Evolutionary conservation across 306 rosid genomes (phyloP), one percentile per base, ranked within the genome.

Genomic region (Spatholobus suberectus): DNA sequence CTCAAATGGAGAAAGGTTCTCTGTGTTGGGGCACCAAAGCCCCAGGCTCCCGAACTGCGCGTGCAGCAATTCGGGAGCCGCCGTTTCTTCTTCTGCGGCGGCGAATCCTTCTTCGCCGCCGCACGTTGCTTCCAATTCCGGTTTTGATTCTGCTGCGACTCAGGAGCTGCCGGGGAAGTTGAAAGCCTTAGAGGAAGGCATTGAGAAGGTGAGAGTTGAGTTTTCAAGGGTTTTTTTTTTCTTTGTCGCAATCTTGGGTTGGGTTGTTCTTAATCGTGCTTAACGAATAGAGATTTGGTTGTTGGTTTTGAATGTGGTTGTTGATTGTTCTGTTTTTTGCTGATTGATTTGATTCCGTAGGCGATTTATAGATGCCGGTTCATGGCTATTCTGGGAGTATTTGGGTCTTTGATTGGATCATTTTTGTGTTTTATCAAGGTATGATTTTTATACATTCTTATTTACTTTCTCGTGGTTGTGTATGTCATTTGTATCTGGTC

Each of bases 371-470:
- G 98, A 71, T 91, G 91, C 78, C 90, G 98, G 12, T 96, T 96
- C 78, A 20, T 93, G 86, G 70, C 98, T 3, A 59, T 91, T 84
- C 80, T 96, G 47, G 99, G 98, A 75, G 99, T 93, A 29, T 75
- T 93, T n/a, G 98, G 99, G 24, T 92, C 98, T 84, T 86, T 96
- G 61, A 34, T 86, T 81, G 98, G 98, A 41, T 93, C 99, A 8
- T 0, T 93, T 72, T 85, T 92, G 4, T 96, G 99, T 83, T 96
- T 91, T 81, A 63, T 93, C 77, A 93, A 92, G 98, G 99, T 96
- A 91, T 63, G 69, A 0, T 46, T 86, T 40, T 63, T 26, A 13
- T 29, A 11, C 23, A 24, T 52, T 70, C 7, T 23, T 41, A 49
- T 79, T 69, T 76, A 23, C 46, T 80, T 77, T 62, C 41, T 66